Conservation (phyloP, 352 stramenopile genomes). For the Elongisporangium undulatum region DNA sequence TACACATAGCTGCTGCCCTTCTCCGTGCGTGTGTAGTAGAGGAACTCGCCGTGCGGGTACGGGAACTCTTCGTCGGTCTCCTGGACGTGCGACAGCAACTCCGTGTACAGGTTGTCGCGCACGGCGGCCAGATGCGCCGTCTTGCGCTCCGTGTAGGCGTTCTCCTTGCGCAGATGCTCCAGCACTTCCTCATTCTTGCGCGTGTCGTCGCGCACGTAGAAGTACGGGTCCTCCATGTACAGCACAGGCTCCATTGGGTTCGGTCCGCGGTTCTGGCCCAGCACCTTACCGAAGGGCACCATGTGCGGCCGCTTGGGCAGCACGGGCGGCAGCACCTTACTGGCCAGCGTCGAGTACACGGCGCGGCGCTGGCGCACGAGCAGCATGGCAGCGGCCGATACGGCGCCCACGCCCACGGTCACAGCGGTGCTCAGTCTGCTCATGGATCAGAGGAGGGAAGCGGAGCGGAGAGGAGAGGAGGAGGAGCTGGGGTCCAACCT, state of each 20-base stretch:
- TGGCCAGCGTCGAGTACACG: constrained; percentile 51
- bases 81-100: constrained; percentile 90
- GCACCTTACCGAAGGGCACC: constrained; percentile 79
- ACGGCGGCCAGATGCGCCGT: constrained; percentile 82
- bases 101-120: constrained; percentile 89
- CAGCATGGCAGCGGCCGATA: constrained; percentile 48
- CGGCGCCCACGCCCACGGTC: constrained; percentile 52
- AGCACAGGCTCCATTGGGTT: constrained; percentile 88
- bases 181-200: constrained; percentile 91
- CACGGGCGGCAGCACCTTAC: constrained; percentile 42
- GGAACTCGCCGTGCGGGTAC: constrained; percentile 73
- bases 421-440: constrained; percentile 39
- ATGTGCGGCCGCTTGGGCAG: constrained; percentile 73
- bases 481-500: background rate
- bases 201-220: constrained; percentile 93
- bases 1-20: constrained; percentile 83
- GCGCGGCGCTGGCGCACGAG: constrained; percentile 49
- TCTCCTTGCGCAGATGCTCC: constrained; percentile 91
- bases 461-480: background rate
- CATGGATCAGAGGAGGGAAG: constrained; percentile 19
- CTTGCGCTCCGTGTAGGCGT: constrained; percentile 88
- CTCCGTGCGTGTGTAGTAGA: constrained; percentile 88
- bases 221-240: constrained; percentile 92
- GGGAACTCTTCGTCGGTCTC: constrained; percentile 84
- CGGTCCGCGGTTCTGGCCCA: constrained; percentile 71